These are phyloP conservation scores for Fusarium sp. DNA, from an alignment of 2,329 filamentous ascomycete genomes.

Conservation along the genomic window DNA sequence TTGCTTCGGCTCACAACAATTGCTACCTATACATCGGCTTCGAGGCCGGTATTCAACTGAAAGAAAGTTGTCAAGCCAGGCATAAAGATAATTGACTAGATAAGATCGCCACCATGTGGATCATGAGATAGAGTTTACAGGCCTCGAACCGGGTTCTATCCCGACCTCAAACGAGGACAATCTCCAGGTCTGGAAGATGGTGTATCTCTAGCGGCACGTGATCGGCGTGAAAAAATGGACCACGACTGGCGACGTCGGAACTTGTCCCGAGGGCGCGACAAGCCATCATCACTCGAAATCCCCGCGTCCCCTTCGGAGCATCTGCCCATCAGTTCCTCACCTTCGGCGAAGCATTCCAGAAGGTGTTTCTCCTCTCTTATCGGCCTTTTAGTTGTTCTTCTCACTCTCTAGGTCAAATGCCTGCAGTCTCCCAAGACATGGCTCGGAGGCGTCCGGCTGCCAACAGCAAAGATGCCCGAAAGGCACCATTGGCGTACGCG, in stretches of 20 bases:
- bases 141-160: slow-evolving; percentile 12
- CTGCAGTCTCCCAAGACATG: slow-evolving; percentile 27
- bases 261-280: slow-evolving; percentile 31
- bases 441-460: slow-evolving; percentile 41
- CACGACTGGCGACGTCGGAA: slow-evolving; percentile 17
- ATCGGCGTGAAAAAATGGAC: slow-evolving; percentile 14
- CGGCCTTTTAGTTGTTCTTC: neutral
- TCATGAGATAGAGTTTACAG: neutral
- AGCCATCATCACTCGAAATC: slow-evolving; percentile 25
- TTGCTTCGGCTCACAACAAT: neutral
- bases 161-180: slow-evolving; percentile 13
- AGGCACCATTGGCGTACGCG: slow-evolving; percentile 43
- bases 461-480: slow-evolving; percentile 40
- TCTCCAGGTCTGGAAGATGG: neutral
- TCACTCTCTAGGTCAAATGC: slow-evolving; percentile 16
- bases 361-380: neutral
- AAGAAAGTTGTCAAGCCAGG: neutral
- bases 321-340: slow-evolving; percentile 6
- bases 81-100: neutral
- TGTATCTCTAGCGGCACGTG: slow-evolving; percentile 20
- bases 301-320: slow-evolving; percentile 23
- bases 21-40: neutral
- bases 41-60: neutral
- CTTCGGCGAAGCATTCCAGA: slow-evolving; percentile 29
- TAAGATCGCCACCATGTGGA: slow-evolving; percentile 1